Conservation (phyloP, 129 eudicot genomes). For the Saussurea involucrata region DNA sequence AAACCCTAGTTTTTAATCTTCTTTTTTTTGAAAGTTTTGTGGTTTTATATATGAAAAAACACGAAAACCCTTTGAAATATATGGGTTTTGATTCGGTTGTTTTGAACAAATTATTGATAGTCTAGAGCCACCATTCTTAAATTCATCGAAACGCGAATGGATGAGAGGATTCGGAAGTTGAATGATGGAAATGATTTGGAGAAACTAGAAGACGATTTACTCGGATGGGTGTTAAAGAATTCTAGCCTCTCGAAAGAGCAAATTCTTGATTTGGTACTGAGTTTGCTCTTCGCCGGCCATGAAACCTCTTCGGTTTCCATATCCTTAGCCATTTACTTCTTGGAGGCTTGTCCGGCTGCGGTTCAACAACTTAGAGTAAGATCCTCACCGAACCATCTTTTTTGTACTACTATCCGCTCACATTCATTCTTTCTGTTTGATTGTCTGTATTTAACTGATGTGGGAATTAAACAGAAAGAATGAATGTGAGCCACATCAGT, state of each 20-base stretch:
- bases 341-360: conserved; percentile 66
- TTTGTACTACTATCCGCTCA: background rate
- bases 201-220: conserved; percentile 62
- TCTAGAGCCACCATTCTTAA: conserved; percentile 74
- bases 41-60: background rate
- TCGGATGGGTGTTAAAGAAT: conserved; percentile 90
- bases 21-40: background rate
- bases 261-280: conserved; percentile 84
- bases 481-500: too few species aligned
- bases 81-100: background rate
- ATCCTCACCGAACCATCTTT: background rate
- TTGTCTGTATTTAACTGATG: too few species aligned
- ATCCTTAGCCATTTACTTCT: conserved; percentile 80
- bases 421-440: background rate
- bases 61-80: background rate
- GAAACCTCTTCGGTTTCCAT: conserved; percentile 97
- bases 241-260: conserved; percentile 84
- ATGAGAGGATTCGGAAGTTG: conserved; percentile 48
- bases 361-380: conserved; percentile 80
- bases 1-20: background rate
- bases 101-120: conserved; percentile 30
- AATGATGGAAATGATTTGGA: conserved; percentile 29
- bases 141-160: conserved; percentile 78
- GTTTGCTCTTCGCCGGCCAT: conserved; percentile 94
- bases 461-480: too few species aligned